A percentile compares a stretch with the other conserved stretches of the same genome.
Conservation (phyloP, 108 stramenopile species). For the Nannochloropsis granulata region DNA sequence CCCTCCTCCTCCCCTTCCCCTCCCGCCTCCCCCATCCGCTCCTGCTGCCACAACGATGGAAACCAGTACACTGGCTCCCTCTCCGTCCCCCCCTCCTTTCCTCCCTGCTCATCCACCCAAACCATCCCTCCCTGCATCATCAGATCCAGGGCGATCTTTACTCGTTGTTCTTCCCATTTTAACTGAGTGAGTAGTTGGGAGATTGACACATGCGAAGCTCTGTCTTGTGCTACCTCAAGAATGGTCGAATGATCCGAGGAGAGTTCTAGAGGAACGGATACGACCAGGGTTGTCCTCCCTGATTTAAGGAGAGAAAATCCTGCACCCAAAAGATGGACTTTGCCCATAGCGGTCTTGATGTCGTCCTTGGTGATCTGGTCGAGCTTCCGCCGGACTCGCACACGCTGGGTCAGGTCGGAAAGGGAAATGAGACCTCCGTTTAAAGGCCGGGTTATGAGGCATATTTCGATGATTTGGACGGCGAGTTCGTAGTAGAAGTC, state of each 20-base stretch:
- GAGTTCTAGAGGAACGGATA: slow-evolving; percentile 24
- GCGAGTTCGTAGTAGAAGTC: slow-evolving; percentile 98
- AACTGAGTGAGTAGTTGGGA: neutral
- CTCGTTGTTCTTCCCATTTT: slow-evolving; percentile 2
- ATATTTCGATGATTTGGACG: slow-evolving; percentile 77
- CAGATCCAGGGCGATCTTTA: slow-evolving; percentile 4
- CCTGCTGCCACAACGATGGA: slow-evolving; percentile 24
- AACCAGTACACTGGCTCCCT: slow-evolving; percentile 9
- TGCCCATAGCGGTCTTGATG: slow-evolving; percentile 8
- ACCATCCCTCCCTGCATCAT: slow-evolving; percentile 28
- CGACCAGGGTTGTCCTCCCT: slow-evolving; percentile 21
- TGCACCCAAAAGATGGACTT: slow-evolving; percentile 22
- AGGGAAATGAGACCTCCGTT: slow-evolving; percentile 86
- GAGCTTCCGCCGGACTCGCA: slow-evolving; percentile 1
- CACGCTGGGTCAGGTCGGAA: slow-evolving; percentile 22
- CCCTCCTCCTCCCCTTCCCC: neutral
- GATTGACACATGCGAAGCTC: slow-evolving; percentile 1
- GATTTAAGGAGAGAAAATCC: slow-evolving; percentile 8
- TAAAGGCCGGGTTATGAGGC: slow-evolving; percentile 58
- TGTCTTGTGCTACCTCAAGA: slow-evolving; percentile 11
- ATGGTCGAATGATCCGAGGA: slow-evolving; percentile 19
- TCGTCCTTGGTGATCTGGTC: slow-evolving; percentile 13
- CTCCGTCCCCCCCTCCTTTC: neutral
- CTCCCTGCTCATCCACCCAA: slow-evolving; percentile 19
- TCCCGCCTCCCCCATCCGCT: slow-evolving; percentile 11